Evolutionary conservation across 495 filamentous ascomycete species (phyloP).

Genomic region (Apiosordaria backusii): DNA sequence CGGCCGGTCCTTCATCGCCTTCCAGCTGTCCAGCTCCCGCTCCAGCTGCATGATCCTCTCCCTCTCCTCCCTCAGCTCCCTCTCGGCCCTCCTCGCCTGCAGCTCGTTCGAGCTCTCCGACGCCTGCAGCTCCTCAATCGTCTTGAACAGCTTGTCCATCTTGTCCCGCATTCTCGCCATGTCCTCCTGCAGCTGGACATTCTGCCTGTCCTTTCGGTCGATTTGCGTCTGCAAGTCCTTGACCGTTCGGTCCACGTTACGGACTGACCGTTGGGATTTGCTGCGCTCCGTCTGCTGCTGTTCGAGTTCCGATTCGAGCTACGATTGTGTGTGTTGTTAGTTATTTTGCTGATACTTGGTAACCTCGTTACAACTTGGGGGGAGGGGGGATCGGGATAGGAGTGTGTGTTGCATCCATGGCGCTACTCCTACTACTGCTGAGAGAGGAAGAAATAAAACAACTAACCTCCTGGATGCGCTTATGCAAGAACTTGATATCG

Average conservation of each 20-base stretch:
- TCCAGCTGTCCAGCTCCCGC: conserved; percentile 84
- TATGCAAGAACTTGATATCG: conserved; percentile 92
- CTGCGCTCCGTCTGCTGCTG: conserved; percentile 71
- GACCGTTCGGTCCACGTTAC: conserved; percentile 92
- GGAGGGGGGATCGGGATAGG: neutral
- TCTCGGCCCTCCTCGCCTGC: conserved; percentile 74
- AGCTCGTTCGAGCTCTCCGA: conserved; percentile 78
- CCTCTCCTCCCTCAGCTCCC: conserved; percentile 83
- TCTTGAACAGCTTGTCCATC: conserved; percentile 77
- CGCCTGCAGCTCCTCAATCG: conserved; percentile 90
- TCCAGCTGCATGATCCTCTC: conserved; percentile 82
- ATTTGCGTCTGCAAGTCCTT: conserved; percentile 91
- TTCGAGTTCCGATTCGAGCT: conserved; percentile 94
- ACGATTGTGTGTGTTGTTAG: neutral
- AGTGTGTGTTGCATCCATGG: neutral
- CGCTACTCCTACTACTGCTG: no score
- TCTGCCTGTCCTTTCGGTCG: conserved; percentile 84
- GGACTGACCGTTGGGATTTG: conserved; percentile 77
- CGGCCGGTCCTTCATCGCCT: conserved; percentile 59
- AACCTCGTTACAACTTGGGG: conserved; percentile 24
- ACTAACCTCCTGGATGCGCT: conserved; percentile 90
- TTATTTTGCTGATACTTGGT: conserved; percentile 1
- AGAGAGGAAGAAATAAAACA: neutral
- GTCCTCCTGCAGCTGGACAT: conserved; percentile 74
- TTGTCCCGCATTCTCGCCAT: conserved; percentile 80